These are phyloP conservation scores for Cladosporium sphaerospermum DNA, from an alignment of 2,329 filamentous ascomycete genomes.

Conservation along the genomic window DNA sequence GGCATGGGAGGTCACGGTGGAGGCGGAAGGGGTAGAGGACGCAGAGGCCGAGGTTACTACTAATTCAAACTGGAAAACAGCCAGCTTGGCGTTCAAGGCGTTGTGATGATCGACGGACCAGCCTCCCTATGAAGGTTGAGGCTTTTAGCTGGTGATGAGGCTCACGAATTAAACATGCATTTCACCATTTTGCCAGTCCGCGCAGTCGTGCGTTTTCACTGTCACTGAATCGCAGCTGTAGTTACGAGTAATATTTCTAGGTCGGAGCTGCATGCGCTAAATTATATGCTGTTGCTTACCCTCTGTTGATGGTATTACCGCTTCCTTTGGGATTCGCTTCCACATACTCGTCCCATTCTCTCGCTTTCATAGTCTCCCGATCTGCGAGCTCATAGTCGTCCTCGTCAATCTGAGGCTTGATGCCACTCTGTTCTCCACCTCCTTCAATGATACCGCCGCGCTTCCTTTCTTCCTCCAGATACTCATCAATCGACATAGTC, in stretches of 20 bases:
- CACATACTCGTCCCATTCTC: slow-evolving; percentile 90
- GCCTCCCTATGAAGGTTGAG: slow-evolving; percentile 4
- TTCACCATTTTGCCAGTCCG: neutral
- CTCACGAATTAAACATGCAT: neutral
- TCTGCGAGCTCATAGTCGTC: slow-evolving; percentile 86
- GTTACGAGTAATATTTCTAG: too few species aligned
- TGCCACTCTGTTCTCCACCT: slow-evolving; percentile 68
- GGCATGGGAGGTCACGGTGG: slow-evolving; percentile 14
- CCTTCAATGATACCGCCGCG: slow-evolving; percentile 87
- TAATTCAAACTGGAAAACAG: neutral
- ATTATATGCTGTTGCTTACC: slow-evolving; percentile 34
- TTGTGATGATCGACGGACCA: neutral
- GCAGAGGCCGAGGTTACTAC: slow-evolving; percentile 15
- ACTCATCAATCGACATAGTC: slow-evolving; percentile 97
- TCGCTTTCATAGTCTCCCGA: slow-evolving; percentile 83
- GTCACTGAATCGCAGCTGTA: too few species aligned
- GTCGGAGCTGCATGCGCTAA: neutral
- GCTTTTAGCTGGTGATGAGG: neutral
- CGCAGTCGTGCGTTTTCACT: neutral
- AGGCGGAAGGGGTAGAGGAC: slow-evolving; percentile 26
- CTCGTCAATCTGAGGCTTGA: slow-evolving; percentile 71
- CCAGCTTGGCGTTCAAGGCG: slow-evolving; percentile 4
- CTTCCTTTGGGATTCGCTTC: slow-evolving; percentile 82
- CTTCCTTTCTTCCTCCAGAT: slow-evolving; percentile 81
- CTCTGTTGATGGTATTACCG: slow-evolving; percentile 78